A percentile compares a stretch with the other conserved stretches of the same genome.
Conservation (phyloP, 2,329 filamentous ascomycete genomes). For the Aspergillus tubingensis region DNA sequence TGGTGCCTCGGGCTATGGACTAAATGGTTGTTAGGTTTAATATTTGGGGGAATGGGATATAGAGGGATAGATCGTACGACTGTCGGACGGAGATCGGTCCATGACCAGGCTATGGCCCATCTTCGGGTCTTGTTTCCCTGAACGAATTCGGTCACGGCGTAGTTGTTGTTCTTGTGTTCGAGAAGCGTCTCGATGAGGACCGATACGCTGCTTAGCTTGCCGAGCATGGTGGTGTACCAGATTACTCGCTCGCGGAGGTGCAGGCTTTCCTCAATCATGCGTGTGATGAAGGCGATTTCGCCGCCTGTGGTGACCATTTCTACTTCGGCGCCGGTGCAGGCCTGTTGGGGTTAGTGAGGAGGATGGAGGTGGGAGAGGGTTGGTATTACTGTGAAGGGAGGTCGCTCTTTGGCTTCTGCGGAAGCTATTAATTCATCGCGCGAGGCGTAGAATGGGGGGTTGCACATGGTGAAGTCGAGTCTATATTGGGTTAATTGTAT, state of each 20-base stretch:
- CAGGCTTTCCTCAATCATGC: slow-evolving; percentile 71
- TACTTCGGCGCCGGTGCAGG: slow-evolving; percentile 70
- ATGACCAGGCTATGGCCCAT: slow-evolving; percentile 92
- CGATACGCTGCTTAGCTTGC: slow-evolving; percentile 71
- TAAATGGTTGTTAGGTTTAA: slow-evolving; percentile 9
- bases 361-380: too few relatives aligned
- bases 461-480: slow-evolving; percentile 87
- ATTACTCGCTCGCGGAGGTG: slow-evolving; percentile 61
- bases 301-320: slow-evolving; percentile 88
- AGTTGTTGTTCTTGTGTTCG: slow-evolving; percentile 67
- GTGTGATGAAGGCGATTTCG: slow-evolving; percentile 71
- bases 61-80: slow-evolving; percentile 40
- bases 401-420: slow-evolving; percentile 65
- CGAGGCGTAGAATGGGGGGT: slow-evolving; percentile 91
- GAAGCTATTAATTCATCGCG: slow-evolving; percentile 66
- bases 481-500: slow-evolving; percentile 27
- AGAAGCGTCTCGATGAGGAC: slow-evolving; percentile 63
- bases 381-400: slow-evolving; percentile 67
- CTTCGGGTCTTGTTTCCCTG: slow-evolving; percentile 77
- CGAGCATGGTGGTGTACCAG: slow-evolving; percentile 93
- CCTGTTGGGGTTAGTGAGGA: slow-evolving; percentile 27
- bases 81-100: slow-evolving; percentile 64
- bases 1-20: slow-evolving; percentile 42
- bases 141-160: slow-evolving; percentile 76
- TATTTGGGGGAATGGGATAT: neutral